Base-by-base conservation (phyloP, 148 eudicot species). In the Fagopyrum esculentum region DNA sequence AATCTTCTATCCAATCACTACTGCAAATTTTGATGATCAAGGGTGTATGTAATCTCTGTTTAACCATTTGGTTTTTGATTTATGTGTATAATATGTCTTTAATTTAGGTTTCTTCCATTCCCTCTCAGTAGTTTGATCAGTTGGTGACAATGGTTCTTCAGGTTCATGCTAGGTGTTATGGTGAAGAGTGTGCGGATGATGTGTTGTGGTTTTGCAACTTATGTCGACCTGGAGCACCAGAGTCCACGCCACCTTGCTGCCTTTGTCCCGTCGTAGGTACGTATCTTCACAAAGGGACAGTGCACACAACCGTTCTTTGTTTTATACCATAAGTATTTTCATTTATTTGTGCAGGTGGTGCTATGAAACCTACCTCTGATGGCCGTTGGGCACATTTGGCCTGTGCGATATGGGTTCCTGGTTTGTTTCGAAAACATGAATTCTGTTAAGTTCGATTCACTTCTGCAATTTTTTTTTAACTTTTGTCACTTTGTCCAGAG, bases 381-480 rank as follows among this genome's bases (percentile, higher is more conserved):
- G 99, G 98, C 69, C 89, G 87, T 72, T 95, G 99, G 99, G 99
- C 99, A 81, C 99, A 95, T 86, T 89, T 95, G 76, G 91, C 99
- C 76, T 95, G 99, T 86, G 99, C 98, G 76, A 95, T 95, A 80
- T 95, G 99, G 99, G 90, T 95, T 77, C 99, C 99, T 82, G 99
- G 99, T 92, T 77, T 78, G 82, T 74, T 61, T 60, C 44, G 75
- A 30, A 75, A 77, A 78, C 40, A 6, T 45, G 66, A 60, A 10
- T 73, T 4, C 43, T 11, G 72, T 69, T 9, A 73, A 47, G 13
- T 69, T 60, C 74, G 60, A 43, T 66, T 74, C 46, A 59, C 6
- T n/a, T 8, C 30, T 10, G 43, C 26, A 48, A 69, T 50, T 70
- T 22, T 22, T 22, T 66, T 77, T 73, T 82, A 78, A 86, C 79